A percentile compares a stretch with the other conserved stretches of the same genome.
These are phyloP conservation scores for Dacryopinax spathularia DNA, from an alignment of 768 basidiomycete species.

Conservation along the genomic window DNA sequence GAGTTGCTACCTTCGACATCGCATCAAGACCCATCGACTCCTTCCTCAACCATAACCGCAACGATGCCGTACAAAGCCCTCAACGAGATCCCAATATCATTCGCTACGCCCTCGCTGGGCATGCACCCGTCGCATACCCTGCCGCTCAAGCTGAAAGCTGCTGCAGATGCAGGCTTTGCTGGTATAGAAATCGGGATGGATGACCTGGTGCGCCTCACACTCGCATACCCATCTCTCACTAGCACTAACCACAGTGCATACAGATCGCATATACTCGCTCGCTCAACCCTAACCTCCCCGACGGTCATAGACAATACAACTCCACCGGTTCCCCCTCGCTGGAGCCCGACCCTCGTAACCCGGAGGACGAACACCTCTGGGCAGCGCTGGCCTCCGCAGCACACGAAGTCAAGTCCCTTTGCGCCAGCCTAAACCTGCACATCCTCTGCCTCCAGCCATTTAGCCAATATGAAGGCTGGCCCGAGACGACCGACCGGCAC, in stretches of 20 bases:
- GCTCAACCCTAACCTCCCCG: slow-evolving; percentile 20
- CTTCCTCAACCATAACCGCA: neutral
- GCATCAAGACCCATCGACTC: neutral
- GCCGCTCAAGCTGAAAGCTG: slow-evolving; percentile 21
- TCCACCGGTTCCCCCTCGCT: slow-evolving; percentile 17
- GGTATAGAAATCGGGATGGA: slow-evolving; percentile 20
- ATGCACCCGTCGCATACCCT: slow-evolving; percentile 23
- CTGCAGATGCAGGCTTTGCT: slow-evolving; percentile 20
- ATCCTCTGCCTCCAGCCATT: neutral
- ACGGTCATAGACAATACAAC: neutral
- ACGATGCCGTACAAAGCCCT: neutral
- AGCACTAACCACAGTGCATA: slow-evolving; percentile 5
- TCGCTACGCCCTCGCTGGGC: slow-evolving; percentile 23
- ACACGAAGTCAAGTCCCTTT: neutral
- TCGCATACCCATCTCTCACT: neutral
- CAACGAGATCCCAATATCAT: slow-evolving; percentile 11
- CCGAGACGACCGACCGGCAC: slow-evolving; percentile 12
- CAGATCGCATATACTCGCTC: slow-evolving; percentile 13
- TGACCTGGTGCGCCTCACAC: slow-evolving; percentile 17
- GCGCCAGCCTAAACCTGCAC: neutral
- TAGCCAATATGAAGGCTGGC: slow-evolving; percentile 13
- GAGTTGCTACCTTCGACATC: neutral
- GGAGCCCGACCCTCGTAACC: slow-evolving; percentile 15
- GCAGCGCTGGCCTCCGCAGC: neutral
- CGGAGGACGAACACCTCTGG: neutral